Evolutionary conservation across 495 filamentous ascomycete species (phyloP).

Genomic region (Cercophora scortea): DNA sequence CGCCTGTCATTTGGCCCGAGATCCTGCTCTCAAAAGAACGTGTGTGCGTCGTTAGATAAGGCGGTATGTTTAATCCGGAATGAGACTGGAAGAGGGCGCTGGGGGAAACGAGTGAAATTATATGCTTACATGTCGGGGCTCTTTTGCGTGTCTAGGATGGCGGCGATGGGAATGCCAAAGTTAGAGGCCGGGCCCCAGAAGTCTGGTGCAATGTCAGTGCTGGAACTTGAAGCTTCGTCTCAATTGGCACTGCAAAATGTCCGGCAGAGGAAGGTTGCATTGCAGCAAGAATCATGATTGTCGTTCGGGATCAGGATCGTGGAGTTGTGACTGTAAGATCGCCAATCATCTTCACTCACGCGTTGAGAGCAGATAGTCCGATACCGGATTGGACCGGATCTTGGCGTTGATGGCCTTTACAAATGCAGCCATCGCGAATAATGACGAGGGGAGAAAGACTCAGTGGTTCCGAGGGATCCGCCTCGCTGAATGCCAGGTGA

Average conservation of each 20-base stretch:
- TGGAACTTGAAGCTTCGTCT: too few relatives aligned
- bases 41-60: not conserved
- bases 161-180: slow-evolving; percentile 90
- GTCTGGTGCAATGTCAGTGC: slow-evolving; percentile 47
- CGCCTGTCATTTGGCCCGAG: slow-evolving; percentile 83
- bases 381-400: slow-evolving; percentile 78
- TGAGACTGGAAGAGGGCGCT: too few relatives aligned
- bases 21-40: slow-evolving; percentile 47
- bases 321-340: too few relatives aligned
- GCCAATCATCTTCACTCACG: slow-evolving; percentile 73
- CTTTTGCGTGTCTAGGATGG: slow-evolving; percentile 85
- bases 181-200: slow-evolving; percentile 96
- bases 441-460: too few relatives aligned
- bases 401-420: slow-evolving; percentile 87
- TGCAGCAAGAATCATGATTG: too few relatives aligned
- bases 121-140: slow-evolving; percentile 76
- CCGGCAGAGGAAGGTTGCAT: too few relatives aligned
- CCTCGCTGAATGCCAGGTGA: too few relatives aligned
- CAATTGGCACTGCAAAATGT: too few relatives aligned
- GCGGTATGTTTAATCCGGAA: too few relatives aligned
- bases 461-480: too few relatives aligned
- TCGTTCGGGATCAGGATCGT: too few relatives aligned
- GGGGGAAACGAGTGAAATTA: not conserved
- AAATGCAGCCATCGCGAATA: slow-evolving; percentile 63
- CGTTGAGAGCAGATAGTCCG: slow-evolving; percentile 89